Conservation (phyloP, 345 rosid species). For the Mercurialis annua region DNA sequence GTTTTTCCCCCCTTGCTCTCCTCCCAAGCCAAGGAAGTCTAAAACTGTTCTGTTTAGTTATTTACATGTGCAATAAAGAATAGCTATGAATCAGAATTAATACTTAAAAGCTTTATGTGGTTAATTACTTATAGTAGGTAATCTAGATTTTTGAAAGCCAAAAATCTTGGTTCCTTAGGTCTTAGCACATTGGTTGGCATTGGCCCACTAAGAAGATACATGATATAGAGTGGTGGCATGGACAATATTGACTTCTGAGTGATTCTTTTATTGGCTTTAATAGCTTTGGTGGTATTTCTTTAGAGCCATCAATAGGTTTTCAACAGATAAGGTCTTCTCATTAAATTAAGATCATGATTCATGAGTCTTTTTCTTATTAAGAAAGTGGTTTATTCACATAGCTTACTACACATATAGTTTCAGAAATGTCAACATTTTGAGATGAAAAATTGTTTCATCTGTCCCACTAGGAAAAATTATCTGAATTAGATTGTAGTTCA, state of each 20-base stretch:
- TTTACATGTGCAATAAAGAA: neutral
- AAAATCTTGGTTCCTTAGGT: neutral
- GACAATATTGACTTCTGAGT: neutral
- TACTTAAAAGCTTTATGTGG: neutral
- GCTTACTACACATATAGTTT: neutral
- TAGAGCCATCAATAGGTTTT: neutral
- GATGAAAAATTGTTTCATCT: slow-evolving; percentile 1
- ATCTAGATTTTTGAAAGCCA: slow-evolving; percentile 1
- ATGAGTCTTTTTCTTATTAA: slow-evolving; percentile 6
- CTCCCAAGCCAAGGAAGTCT: slow-evolving; percentile 1
- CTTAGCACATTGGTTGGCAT: neutral
- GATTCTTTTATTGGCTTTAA: slow-evolving; percentile 8
- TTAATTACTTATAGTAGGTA: neutral
- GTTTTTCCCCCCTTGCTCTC: neutral
- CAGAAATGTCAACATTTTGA: neutral
- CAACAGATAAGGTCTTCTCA: slow-evolving; percentile 4
- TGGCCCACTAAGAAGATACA: slow-evolving; percentile 9
- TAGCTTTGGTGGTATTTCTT: neutral
- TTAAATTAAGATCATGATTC: neutral
- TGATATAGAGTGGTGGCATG: neutral
- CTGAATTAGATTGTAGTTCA: slow-evolving; percentile 4
- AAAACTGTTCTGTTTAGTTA: no score
- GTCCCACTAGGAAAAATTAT: slow-evolving; percentile 1
- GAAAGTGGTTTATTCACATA: neutral
- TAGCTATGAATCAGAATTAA: neutral